Evolutionary conservation across 768 basidiomycete genomes (phyloP), one percentile per base, ranked within the genome.

Genomic region (Daedaleopsis nitida): DNA sequence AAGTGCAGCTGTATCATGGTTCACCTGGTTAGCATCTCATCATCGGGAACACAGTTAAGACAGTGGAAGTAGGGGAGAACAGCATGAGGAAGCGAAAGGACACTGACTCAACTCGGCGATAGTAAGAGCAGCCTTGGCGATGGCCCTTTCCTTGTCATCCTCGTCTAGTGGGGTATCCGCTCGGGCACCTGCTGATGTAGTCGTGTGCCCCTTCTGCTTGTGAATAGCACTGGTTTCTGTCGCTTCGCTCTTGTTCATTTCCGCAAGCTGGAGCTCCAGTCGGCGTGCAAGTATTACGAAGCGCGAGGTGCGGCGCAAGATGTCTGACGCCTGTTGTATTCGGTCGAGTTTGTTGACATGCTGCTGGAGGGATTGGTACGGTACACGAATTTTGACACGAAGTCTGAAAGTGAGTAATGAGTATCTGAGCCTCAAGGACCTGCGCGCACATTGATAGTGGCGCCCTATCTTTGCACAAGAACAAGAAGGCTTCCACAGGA

Each of bases 71-170:
- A 32, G 7, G 39, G 11, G 39, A 42, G 11, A 42, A 17, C 39
- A n/a, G n/a, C n/a, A n/a, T n/a, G n/a, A n/a, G n/a, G n/a, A n/a
- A n/a, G n/a, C 13, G 42, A 47, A 27, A 23, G 42, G n/a, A 55
- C 32, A 77, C 88, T 66, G 62, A 93, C 94, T 81, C 45, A 98
- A 79, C 73, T 99, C 96, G 0, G 96, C 93, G 10, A 98, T 87
- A 42, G 87, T 95, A 67, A 98, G 77, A n/a, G 96, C 96, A 2
- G 96, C 96, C 74, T 96, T 96, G 2, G 94, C 90, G 68, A 98
- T 87, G 16, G 85, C 85, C 10, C 96, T 81, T 69, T 97, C 96
- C 72, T 87, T 88, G 65, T 93, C 91, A 32, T 92, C 89, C 67
- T 89, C 89, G 37, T 78, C 85, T 47, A 59, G 74, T 17, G 65